Percentiles rank a stretch among this genome's conserved stretches.
Evolutionary conservation across 2,329 filamentous ascomycete species (phyloP).

Genomic region (Aspergillus sp.): DNA sequence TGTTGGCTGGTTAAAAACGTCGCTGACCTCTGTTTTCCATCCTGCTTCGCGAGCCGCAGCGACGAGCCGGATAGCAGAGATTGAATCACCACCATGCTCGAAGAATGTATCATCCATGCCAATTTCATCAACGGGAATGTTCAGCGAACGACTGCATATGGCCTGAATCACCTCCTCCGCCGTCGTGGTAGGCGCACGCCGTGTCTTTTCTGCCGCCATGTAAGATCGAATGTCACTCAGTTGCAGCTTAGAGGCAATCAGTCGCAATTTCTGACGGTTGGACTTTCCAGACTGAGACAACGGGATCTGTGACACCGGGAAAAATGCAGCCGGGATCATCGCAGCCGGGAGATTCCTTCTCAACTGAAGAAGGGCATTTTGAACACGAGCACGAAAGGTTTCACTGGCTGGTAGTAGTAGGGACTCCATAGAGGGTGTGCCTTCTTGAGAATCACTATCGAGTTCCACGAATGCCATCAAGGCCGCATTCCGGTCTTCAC

Average conservation of each 20-base stretch:
- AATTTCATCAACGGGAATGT: neutral
- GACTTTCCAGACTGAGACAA: constrained; percentile 3
- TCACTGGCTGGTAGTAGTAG: neutral
- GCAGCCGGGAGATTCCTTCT: neutral
- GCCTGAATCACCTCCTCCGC: neutral
- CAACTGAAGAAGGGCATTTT: constrained; percentile 1
- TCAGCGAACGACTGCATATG: neutral
- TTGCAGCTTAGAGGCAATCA: neutral
- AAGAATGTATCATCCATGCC: constrained; percentile 21
- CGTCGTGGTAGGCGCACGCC: neutral
- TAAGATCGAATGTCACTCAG: neutral
- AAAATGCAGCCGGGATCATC: constrained; percentile 5
- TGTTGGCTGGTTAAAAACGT: constrained; percentile 4
- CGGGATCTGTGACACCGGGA: constrained; percentile 1
- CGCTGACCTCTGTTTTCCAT: constrained; percentile 10
- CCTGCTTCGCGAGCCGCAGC: constrained; percentile 12
- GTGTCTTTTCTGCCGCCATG: neutral
- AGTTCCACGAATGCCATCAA: neutral
- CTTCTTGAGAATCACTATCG: no score
- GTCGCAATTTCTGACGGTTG: constrained; percentile 1
- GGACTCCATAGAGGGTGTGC: no score
- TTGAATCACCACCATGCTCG: constrained; percentile 24
- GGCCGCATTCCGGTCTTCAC: neutral
- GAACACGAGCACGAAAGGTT: neutral
- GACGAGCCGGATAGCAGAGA: constrained; percentile 24